Base-by-base conservation (phyloP, 768 basidiomycete genomes). In the Trametes gibbosa region DNA sequence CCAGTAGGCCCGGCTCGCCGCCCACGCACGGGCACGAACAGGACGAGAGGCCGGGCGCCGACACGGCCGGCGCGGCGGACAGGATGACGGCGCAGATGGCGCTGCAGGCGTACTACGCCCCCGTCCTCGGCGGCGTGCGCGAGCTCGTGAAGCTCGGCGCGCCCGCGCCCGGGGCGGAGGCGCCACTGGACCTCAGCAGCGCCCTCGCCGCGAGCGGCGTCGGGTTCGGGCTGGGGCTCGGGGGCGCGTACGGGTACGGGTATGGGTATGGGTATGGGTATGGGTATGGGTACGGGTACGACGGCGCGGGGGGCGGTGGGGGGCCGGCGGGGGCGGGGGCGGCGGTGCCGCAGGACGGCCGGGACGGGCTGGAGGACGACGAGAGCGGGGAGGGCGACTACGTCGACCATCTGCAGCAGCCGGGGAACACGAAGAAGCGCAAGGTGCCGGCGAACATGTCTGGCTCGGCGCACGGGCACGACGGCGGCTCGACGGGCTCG, bases 341-440 rank as follows among this genome's bases (percentile, higher is more conserved):
- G n/a, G n/a, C n/a, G n/a, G n/a, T n/a, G n/a, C n/a, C n/a, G 29
- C 29, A 16, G 57, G 56, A 50, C 62, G 64, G 64, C 6, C 29
- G 53, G 41, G 64, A 49, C 45, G 61, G 59, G 43, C 46, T 24
- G 29, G 80, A 80, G 54, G 82, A 81, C 39, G 83, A 85, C 46
- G 81, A 80, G 62, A 75, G 78, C 29, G 80, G 74, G 10, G 84
- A 83, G 62, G 83, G 78, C 21, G 89, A 88, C 67, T 85, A 85
- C 63, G 67, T 79, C 16, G 87, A 90, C 69, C 86, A 88, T 65
- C 72, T 86, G 29, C 85, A 82, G 61, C 90, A 90, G 63, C 89
- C 85, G 3, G 87, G 86, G 8, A 93, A 93, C 66, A 88, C 89
- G 48, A 93, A 93, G 82, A 93, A 93, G 75, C 80, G 91, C 48